Base-by-base conservation (phyloP, 306 rosid species). In the Calophaca sinica region DNA sequence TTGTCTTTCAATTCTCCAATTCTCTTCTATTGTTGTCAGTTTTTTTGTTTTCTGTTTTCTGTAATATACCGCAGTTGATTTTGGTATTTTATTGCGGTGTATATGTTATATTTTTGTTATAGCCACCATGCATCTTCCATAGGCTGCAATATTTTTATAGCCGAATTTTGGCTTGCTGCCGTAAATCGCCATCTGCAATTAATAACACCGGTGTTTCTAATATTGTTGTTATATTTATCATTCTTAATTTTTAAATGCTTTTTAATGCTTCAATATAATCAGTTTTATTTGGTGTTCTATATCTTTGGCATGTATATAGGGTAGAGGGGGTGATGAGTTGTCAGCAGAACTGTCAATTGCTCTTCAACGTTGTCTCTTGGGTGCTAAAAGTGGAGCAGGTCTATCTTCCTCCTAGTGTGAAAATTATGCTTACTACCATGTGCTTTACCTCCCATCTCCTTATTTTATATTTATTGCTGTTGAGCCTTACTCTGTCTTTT, bases 351-450 rank as follows among this genome's bases (percentile, higher is more conserved):
- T 90, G 68, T 85, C 96, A 3, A 59, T 45, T 32, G 86, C 93
- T 54, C 91, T 93, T 81, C 92, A 87, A 44, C 72, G 72, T 46
- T 86, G 92, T 80, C 89, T 91, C 68, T 82, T 91, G 77, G 97
- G 97, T 62, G 92, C 85, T 70, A 87, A 85, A 85, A 88, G 93
- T 76, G 96, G 93, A 15, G 87, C 89, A 80, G 96, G 97, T 89
- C 48, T 62, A 64, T 64, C 32, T 70, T 70, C n/a, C 68, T 44
- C 11, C 60, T 76, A 13, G 10, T 2, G 7, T 81, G 49, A 70
- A 32, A 36, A 39, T 15, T 70, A 12, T 73, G 6, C 64, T 38
- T 81, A 57, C 67, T 63, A 49, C 62, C 46, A 58, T 75, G 20
- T n/a, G 57, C 9, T 7, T 78, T 35, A 33, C 39, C 45, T 51